Evolutionary conservation across 2,329 filamentous ascomycete species (phyloP).

Genomic region (Aspergillus ochraceus): DNA sequence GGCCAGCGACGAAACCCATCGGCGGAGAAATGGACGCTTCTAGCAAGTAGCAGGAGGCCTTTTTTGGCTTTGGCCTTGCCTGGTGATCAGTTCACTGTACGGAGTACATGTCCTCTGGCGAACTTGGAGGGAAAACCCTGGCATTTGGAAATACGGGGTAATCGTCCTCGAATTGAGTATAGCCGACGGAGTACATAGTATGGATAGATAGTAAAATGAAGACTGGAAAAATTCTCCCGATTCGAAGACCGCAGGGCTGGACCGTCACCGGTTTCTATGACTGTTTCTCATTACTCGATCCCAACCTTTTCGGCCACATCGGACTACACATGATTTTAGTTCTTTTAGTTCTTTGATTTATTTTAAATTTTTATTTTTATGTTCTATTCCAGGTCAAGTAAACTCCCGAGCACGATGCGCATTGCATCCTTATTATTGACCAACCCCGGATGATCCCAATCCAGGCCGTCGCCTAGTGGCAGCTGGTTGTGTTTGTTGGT

Average conservation of each 20-base stretch:
- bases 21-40: slow-evolving; percentile 14
- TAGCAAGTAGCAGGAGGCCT: slow-evolving; percentile 2
- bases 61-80: neutral
- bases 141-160: neutral
- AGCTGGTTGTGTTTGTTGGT: neutral
- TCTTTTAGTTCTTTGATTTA: too few relatives aligned
- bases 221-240: neutral
- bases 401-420: neutral
- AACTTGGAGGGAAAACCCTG: neutral
- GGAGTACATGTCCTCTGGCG: too few relatives aligned
- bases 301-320: slow-evolving; percentile 17
- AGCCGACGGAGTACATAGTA: neutral
- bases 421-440: slow-evolving; percentile 1
- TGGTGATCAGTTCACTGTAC: slow-evolving; percentile 7
- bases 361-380: too few relatives aligned
- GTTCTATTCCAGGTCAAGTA: neutral
- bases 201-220: too few relatives aligned
- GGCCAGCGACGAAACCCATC: slow-evolving; percentile 2
- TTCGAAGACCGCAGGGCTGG: neutral
- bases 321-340: neutral
- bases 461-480: slow-evolving; percentile 9
- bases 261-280: slow-evolving; percentile 10
- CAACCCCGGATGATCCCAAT: slow-evolving; percentile 22
- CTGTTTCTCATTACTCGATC: slow-evolving; percentile 21
- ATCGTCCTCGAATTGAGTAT: neutral